Evolutionary conservation across 2,329 filamentous ascomycete genomes (phyloP).

Genomic region (Phialocephala subalpina): DNA sequence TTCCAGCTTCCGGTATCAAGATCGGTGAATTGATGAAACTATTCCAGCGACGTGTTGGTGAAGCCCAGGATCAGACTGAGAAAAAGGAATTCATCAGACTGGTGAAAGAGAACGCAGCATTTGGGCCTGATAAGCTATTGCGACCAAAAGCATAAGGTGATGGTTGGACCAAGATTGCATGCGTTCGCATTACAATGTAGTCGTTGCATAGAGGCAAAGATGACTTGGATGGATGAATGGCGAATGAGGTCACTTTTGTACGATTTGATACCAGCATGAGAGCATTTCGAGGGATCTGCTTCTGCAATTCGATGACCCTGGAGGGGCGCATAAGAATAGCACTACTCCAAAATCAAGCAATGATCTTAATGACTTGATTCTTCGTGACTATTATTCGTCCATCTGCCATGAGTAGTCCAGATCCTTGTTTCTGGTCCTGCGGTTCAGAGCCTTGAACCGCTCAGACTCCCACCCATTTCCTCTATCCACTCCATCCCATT

Average conservation of each 20-base stretch:
- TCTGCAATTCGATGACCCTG: neutral
- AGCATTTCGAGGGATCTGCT: neutral
- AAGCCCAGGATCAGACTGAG: slow-evolving; percentile 58
- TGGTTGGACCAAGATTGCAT: neutral
- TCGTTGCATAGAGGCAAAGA: neutral
- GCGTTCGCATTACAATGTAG: neutral
- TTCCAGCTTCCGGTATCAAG: slow-evolving; percentile 61
- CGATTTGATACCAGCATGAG: slow-evolving; percentile 3
- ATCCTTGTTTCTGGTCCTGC: slow-evolving; percentile 76
- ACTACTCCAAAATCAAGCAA: neutral
- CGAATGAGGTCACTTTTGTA: neutral
- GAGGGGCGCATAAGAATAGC: neutral
- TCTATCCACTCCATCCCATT: slow-evolving; percentile 97
- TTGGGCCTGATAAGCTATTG: slow-evolving; percentile 62
- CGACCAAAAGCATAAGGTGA: slow-evolving; percentile 30
- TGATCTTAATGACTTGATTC: neutral
- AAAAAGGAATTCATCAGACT: slow-evolving; percentile 65
- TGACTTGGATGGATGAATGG: no score
- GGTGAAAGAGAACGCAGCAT: slow-evolving; percentile 63
- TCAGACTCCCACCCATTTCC: slow-evolving; percentile 93
- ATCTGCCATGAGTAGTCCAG: slow-evolving; percentile 96
- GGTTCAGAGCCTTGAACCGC: slow-evolving; percentile 88
- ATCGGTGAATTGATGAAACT: slow-evolving; percentile 61
- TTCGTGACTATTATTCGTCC: slow-evolving; percentile 70
- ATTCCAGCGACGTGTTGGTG: slow-evolving; percentile 61